phyloP scores from a whole-genome alignment of 176 grass and related monocot genomes.

The Avena sativa region DNA sequence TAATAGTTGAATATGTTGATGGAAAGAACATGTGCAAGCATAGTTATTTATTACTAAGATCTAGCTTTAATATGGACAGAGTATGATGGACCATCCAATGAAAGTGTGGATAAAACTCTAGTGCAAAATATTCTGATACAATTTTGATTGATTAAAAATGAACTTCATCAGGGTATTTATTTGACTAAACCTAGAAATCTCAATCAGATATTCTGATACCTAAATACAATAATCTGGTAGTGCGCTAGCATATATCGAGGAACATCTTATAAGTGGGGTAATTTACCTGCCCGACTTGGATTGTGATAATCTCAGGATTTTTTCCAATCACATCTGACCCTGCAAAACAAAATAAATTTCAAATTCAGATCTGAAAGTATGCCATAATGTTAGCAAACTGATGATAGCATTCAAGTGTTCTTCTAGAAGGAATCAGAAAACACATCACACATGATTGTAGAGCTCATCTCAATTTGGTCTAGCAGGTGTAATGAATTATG shows the following conservation, averaged over 20 bases:
- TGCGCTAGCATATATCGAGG: neutral
- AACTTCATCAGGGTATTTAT: neutral
- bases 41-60: neutral
- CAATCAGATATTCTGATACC: slow-evolving; percentile 8
- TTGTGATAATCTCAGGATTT: slow-evolving; percentile 69
- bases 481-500: neutral
- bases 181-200: neutral
- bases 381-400: neutral
- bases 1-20: neutral
- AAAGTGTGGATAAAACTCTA: too few species aligned
- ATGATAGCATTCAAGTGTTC: neutral
- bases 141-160: neutral
- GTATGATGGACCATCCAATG: too few species aligned
- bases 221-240: neutral
- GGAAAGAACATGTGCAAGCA: neutral
- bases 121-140: too few species aligned
- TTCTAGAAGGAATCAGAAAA: neutral
- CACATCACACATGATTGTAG: neutral
- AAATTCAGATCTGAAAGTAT: neutral
- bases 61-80: too few species aligned
- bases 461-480: neutral
- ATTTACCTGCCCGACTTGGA: slow-evolving; percentile 86
- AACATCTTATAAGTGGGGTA: neutral
- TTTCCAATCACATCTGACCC: slow-evolving; percentile 57
- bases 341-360: slow-evolving; percentile 27